A percentile compares a stretch with the other conserved stretches of the same genome.
Conservation (phyloP, 352 stramenopile species). For the Elongisporangium anandrum region DNA sequence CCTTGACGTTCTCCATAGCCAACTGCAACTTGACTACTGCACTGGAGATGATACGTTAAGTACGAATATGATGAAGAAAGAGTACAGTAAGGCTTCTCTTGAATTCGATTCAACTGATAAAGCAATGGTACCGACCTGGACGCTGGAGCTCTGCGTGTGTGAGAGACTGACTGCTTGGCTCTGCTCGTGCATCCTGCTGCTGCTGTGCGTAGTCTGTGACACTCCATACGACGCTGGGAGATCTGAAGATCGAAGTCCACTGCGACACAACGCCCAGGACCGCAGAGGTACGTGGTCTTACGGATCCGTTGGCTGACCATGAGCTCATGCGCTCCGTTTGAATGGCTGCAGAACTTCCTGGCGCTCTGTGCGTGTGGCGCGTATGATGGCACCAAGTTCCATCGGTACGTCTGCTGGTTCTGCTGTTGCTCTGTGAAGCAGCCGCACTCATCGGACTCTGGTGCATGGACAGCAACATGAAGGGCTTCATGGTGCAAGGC, state of each 20-base stretch:
- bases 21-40: not conserved
- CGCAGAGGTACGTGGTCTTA: constrained; percentile 40
- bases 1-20: not conserved
- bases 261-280: constrained; percentile 92
- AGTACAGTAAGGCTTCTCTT: not conserved
- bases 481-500: constrained; percentile 87
- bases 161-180: constrained; percentile 5
- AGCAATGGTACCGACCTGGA: not conserved
- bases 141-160: constrained; percentile 1
- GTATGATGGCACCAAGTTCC: constrained; percentile 90
- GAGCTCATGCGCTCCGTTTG: constrained; percentile 1
- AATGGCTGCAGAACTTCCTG: constrained; percentile 91
- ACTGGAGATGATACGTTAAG: not conserved
- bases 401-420: constrained; percentile 48
- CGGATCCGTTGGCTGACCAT: not conserved
- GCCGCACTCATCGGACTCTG: not conserved
- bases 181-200: not conserved
- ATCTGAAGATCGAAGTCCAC: constrained; percentile 97
- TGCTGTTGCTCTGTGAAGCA: not conserved
- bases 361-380: constrained; percentile 90
- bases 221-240: constrained; percentile 92
- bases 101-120: not conserved
- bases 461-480: constrained; percentile 76
- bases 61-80: not conserved
- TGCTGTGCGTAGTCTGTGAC: constrained; percentile 80